Percentiles rank a stretch among this genome's conserved stretches.
Evolutionary conservation across 2,329 filamentous ascomycete genomes (phyloP).

Genomic region (Pestalotiopsis sp.): DNA sequence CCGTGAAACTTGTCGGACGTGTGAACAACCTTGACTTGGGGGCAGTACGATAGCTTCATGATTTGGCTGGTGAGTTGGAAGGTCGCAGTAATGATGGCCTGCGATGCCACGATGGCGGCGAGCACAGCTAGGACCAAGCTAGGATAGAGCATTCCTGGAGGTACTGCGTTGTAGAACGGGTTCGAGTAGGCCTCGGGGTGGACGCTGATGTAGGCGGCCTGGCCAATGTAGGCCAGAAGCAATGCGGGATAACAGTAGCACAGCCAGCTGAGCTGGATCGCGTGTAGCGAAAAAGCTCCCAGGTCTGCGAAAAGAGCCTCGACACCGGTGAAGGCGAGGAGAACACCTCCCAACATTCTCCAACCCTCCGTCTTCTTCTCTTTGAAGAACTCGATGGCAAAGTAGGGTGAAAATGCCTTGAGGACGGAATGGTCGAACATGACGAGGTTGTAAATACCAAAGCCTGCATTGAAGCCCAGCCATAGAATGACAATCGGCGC

Average conservation of each 20-base stretch:
- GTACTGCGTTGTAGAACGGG: slow-evolving; percentile 73
- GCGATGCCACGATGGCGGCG: slow-evolving; percentile 74
- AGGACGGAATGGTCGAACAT: slow-evolving; percentile 55
- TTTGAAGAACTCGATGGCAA: slow-evolving; percentile 61
- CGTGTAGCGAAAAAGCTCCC: slow-evolving; percentile 70
- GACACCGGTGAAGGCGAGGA: slow-evolving; percentile 77
- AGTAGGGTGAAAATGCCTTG: slow-evolving; percentile 59
- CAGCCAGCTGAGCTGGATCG: slow-evolving; percentile 75
- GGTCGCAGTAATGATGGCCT: slow-evolving; percentile 76
- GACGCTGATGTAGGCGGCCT: slow-evolving; percentile 70
- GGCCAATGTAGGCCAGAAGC: slow-evolving; percentile 68
- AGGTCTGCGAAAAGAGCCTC: slow-evolving; percentile 79
- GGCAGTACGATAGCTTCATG: slow-evolving; percentile 73
- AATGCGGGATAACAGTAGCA: slow-evolving; percentile 68
- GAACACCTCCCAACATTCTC: slow-evolving; percentile 68
- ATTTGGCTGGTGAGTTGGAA: slow-evolving; percentile 56
- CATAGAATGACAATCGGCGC: slow-evolving; percentile 70
- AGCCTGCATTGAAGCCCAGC: slow-evolving; percentile 63
- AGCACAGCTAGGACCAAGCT: slow-evolving; percentile 69
- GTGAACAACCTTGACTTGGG: slow-evolving; percentile 73
- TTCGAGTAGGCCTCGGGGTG: slow-evolving; percentile 64
- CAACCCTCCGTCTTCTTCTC: slow-evolving; percentile 63
- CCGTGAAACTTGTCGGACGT: slow-evolving; percentile 71
- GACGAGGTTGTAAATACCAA: slow-evolving; percentile 65
- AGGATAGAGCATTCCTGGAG: slow-evolving; percentile 68